Evolutionary conservation across 2,329 filamentous ascomycete species (phyloP).

Genomic region (Metarhizium brunneum): DNA sequence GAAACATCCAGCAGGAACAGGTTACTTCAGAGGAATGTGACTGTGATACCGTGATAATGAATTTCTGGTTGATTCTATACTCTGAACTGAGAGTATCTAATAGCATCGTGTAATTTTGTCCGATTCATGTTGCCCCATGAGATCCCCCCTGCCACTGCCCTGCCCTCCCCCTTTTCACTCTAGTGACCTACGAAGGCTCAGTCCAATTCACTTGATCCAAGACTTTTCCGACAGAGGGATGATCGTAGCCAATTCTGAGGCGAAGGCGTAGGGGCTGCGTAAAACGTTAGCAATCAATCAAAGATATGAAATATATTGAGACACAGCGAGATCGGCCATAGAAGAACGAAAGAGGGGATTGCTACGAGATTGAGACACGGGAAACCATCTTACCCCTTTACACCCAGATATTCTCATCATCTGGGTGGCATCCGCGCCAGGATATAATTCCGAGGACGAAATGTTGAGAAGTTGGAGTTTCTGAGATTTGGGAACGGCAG

Average conservation of each 20-base stretch:
- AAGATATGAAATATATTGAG: not conserved
- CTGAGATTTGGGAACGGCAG: slow-evolving; percentile 92
- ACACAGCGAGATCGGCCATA: not conserved
- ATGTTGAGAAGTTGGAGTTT: slow-evolving; percentile 89
- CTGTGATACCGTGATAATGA: not conserved
- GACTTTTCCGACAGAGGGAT: slow-evolving; percentile 59
- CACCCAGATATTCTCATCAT: slow-evolving; percentile 79
- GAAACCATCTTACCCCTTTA: slow-evolving; percentile 66
- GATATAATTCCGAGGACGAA: slow-evolving; percentile 65
- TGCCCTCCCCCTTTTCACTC: not conserved
- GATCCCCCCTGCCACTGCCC: not conserved
- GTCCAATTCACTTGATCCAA: slow-evolving; percentile 97
- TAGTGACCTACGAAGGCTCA: slow-evolving; percentile 48
- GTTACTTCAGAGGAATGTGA: too few species aligned
- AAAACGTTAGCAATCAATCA: slow-evolving; percentile 9
- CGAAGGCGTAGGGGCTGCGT: slow-evolving; percentile 71
- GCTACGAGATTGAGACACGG: not conserved
- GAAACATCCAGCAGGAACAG: not conserved
- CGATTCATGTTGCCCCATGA: not conserved
- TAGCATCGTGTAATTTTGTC: not conserved
- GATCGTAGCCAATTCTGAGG: slow-evolving; percentile 73
- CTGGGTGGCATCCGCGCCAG: slow-evolving; percentile 78
- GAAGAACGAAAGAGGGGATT: not conserved
- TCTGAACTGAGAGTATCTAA: not conserved
- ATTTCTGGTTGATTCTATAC: not conserved